phyloP scores from a whole-genome alignment of 2,329 filamentous ascomycete genomes.

The Pestalotiopsis sp. region DNA sequence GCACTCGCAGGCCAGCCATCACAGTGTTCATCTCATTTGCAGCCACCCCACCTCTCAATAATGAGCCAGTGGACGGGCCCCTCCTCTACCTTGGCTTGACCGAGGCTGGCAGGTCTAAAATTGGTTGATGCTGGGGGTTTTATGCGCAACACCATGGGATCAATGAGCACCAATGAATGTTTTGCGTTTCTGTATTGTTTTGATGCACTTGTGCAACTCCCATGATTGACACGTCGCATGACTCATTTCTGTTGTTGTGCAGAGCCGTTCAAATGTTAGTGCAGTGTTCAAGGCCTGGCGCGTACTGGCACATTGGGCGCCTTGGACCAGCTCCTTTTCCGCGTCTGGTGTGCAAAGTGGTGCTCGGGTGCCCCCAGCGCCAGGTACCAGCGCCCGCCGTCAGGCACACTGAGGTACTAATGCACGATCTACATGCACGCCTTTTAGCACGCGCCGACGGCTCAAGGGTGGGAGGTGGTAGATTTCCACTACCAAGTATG shows the following conservation, averaged over 20 bases:
- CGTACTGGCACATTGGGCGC: background rate
- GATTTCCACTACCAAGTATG: too few species aligned
- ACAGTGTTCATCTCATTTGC: background rate
- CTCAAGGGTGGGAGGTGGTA: background rate
- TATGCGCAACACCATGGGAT: slow-evolving; percentile 22
- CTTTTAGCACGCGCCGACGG: background rate
- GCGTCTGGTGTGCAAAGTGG: background rate
- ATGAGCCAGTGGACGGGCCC: slow-evolving; percentile 14
- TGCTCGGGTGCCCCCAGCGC: background rate
- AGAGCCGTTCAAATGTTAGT: background rate
- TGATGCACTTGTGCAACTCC: background rate
- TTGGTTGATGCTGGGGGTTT: slow-evolving; percentile 21
- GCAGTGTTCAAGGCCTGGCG: background rate
- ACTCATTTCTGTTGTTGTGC: background rate
- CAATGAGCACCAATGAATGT: background rate
- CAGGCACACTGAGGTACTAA: background rate
- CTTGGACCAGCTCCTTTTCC: background rate
- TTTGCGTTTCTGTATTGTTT: background rate
- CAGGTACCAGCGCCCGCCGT: background rate
- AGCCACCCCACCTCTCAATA: background rate
- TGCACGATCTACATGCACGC: background rate
- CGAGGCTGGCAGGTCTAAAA: slow-evolving; percentile 23
- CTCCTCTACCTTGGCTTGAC: slow-evolving; percentile 15
- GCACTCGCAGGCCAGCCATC: background rate
- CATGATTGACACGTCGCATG: background rate